Base-by-base conservation (phyloP, 345 rosid species). In the Boechera divaricarpa region DNA sequence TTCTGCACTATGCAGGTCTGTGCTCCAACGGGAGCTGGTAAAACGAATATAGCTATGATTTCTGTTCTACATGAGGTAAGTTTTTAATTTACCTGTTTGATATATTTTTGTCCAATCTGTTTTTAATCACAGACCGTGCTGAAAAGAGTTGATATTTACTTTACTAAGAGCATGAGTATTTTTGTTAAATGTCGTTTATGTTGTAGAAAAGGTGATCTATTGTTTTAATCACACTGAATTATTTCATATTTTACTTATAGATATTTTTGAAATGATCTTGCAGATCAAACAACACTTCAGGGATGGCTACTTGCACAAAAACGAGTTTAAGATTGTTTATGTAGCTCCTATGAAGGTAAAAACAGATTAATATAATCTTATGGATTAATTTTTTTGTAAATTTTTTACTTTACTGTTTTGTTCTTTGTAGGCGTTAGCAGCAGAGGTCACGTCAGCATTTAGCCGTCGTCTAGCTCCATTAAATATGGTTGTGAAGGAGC, bases 1-100 rank as follows among this genome's bases (percentile, higher is more conserved):
- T 69, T 75, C 67, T 68, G 77, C 84, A 63, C 63, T 56, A 72
- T 84, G 77, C 84, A 94, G 98, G 98, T 94, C 74, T 94, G 98
- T 85, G 98, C 98, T 65, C 98, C 98, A n/a, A 94, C 98, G 47
- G 98, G 98, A 75, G 98, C 98, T 70, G 98, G 98, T 12, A 94
- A 94, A 85, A 92, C 98, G 79, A 94, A 94, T 80, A 94, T 94
- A 77, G 97, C 98, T 41, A 90, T 94, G 98, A 86, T 94, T 56
- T 89, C 98, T 64, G 83, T 94, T 74, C 83, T 94, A 65, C 98
- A 94, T 57, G 97, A 94, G 95, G 98, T 92, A 62, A 57, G 70
- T 48, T 45, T 29, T 38, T 12, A 61, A 26, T 55, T 82, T 48
- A 28, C 10, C 61, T 63, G 70, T 63, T 65, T 78, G 4, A 36